phyloP scores from a whole-genome alignment of 352 stramenopile genomes.

The Phytophthora fragariae region DNA sequence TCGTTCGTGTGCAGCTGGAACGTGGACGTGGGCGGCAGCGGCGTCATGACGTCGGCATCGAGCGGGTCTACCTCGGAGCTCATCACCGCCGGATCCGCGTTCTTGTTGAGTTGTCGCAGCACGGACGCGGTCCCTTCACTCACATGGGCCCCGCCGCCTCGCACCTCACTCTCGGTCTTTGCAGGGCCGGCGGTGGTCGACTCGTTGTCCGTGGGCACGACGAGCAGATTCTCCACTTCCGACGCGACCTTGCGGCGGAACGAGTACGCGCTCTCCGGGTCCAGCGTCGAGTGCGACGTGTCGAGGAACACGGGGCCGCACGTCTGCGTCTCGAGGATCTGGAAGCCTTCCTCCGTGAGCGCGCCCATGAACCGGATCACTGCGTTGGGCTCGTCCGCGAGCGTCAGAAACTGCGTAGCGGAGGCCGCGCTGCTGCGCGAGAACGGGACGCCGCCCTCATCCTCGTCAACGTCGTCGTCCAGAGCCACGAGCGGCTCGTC shows the following conservation, averaged over 20 bases:
- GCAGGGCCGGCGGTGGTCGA: slow-evolving; percentile 18
- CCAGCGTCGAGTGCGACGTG: slow-evolving; percentile 70
- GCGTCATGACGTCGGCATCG: slow-evolving; percentile 47
- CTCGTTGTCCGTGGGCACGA: slow-evolving; percentile 44
- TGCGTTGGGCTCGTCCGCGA: slow-evolving; percentile 56
- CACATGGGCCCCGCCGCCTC: slow-evolving; percentile 13
- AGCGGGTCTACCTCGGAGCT: slow-evolving; percentile 53
- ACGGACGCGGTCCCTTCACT: slow-evolving; percentile 41
- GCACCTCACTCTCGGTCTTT: slow-evolving; percentile 16
- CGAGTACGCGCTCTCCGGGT: slow-evolving; percentile 55
- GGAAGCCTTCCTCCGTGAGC: slow-evolving; percentile 46
- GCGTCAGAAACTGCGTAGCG: slow-evolving; percentile 54
- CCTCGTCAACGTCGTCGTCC: slow-evolving; percentile 35
- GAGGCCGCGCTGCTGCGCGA: slow-evolving; percentile 20
- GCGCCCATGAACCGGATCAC: slow-evolving; percentile 52
- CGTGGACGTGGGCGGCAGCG: slow-evolving; percentile 52
- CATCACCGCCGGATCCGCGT: slow-evolving; percentile 25
- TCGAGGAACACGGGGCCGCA: slow-evolving; percentile 72
- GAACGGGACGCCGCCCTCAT: slow-evolving; percentile 38
- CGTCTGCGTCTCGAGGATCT: slow-evolving; percentile 62
- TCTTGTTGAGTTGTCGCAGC: slow-evolving; percentile 51
- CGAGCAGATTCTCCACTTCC: slow-evolving; percentile 58
- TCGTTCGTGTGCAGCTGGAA: slow-evolving; percentile 72
- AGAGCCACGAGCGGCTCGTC: slow-evolving; percentile 37
- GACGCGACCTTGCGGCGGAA: slow-evolving; percentile 62